phyloP scores from a whole-genome alignment of 108 stramenopile species.

The Schizochytrium sp. region DNA sequence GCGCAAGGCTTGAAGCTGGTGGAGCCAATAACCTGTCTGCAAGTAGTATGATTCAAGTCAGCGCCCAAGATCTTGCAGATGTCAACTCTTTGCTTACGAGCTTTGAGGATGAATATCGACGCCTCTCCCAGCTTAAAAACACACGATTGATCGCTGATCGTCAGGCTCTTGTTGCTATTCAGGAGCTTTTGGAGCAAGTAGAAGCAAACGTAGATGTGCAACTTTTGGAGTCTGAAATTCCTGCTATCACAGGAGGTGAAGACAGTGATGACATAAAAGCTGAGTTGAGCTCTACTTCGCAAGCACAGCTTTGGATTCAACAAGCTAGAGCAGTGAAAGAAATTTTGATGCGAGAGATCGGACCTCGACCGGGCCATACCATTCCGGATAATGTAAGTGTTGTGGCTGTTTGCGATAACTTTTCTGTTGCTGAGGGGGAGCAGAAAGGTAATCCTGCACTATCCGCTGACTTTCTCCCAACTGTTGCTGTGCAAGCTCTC shows the following conservation, averaged over 20 bases:
- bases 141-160: background rate
- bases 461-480: slow-evolving; percentile 19
- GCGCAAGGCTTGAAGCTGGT: background rate
- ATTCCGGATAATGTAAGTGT: background rate
- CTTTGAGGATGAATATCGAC: background rate
- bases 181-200: background rate
- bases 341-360: background rate
- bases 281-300: background rate
- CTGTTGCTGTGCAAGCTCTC: slow-evolving; percentile 14
- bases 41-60: background rate
- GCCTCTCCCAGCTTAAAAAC: background rate
- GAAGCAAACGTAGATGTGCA: background rate
- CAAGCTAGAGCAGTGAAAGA: slow-evolving; percentile 40
- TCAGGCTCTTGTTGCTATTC: background rate
- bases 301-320: slow-evolving; percentile 32
- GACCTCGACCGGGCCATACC: background rate
- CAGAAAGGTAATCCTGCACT: background rate
- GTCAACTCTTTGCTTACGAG: background rate
- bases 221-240: background rate
- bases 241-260: background rate
- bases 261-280: background rate
- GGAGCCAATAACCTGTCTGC: background rate
- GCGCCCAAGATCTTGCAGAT: slow-evolving; percentile 18
- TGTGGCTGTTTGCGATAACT: background rate
- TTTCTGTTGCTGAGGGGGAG: background rate